Evolutionary conservation across 768 basidiomycete genomes (phyloP).

Genomic region (Panellus pusillus): DNA sequence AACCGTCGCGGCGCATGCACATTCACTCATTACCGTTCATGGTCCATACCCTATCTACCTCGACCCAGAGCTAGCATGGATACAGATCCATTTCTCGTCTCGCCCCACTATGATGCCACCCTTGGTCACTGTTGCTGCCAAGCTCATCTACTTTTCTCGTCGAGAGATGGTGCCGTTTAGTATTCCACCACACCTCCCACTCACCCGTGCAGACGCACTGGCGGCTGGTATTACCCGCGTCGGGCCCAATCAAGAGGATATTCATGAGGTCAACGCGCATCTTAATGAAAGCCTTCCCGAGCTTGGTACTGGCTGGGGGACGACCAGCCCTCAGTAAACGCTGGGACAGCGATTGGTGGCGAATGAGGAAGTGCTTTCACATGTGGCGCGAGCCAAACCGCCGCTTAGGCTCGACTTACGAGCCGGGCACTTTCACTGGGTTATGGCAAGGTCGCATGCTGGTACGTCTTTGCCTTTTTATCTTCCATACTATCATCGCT

Average conservation of each 20-base stretch:
- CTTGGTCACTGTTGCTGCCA: slow-evolving; percentile 56
- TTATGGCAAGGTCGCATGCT: slow-evolving; percentile 64
- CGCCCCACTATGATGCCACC: slow-evolving; percentile 36
- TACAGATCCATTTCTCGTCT: slow-evolving; percentile 31
- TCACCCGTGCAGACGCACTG: slow-evolving; percentile 27
- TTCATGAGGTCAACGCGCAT: slow-evolving; percentile 53
- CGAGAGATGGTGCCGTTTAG: slow-evolving; percentile 48
- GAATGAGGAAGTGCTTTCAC: slow-evolving; percentile 43
- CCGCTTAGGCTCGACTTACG: slow-evolving; percentile 33
- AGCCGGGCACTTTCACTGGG: slow-evolving; percentile 48
- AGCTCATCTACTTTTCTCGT: slow-evolving; percentile 61
- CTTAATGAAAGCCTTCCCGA: slow-evolving; percentile 32
- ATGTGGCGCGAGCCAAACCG: slow-evolving; percentile 7
- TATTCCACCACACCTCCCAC: slow-evolving; percentile 40
- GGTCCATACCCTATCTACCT: slow-evolving; percentile 50
- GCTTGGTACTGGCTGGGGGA: slow-evolving; percentile 4
- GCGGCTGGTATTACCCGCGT: slow-evolving; percentile 25
- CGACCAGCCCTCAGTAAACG: slow-evolving; percentile 29
- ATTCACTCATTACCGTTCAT: slow-evolving; percentile 35
- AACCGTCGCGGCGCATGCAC: slow-evolving; percentile 19
- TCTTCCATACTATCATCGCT: neutral
- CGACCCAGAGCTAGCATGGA: slow-evolving; percentile 32
- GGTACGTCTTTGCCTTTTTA: slow-evolving; percentile 38
- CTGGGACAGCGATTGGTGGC: slow-evolving; percentile 57
- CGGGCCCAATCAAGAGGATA: slow-evolving; percentile 57